Evolutionary conservation across 495 filamentous ascomycete genomes (phyloP), one percentile per base, ranked within the genome.

Genomic region (Patellaria atrata): DNA sequence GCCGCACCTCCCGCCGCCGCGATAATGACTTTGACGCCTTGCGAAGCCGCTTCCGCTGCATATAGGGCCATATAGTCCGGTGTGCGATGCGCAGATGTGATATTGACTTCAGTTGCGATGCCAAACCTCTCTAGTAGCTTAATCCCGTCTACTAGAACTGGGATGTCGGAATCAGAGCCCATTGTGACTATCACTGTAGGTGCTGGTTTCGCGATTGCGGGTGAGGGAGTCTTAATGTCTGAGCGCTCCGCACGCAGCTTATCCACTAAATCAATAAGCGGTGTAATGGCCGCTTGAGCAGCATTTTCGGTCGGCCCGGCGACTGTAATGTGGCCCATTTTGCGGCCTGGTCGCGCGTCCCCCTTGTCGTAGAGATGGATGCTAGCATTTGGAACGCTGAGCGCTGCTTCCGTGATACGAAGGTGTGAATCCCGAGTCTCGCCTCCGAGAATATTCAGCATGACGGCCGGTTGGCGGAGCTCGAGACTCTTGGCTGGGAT

Each of bases 391-490:
- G 63, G 63, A 40, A 64, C 69, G 35, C 60, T 60, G n/a, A 76
- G 60, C 6, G 86, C 79, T 18, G 64, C 61, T 31, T 68, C 57
- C 10, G 75, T 73, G 27, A 91, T 62, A 26, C 62, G 49, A 18
- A 77, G 58, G 56, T 94, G 87, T 11, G 82, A 79, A 38, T 75
- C 58, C 3, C 70, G 57, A 1, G 64, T 58, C 17, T 71, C 61
- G 33, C 86, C 85, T 25, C 89, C 89, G 25, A 97, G 74, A 40
- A 97, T 82, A 60, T 97, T 97, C 32, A 96, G 73, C 89, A 97
- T 97, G 48, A 97, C 82, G 13, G 86, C 72, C 56, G 62, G 29
- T 62, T 60, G 22, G 62, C 65, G 28, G 69, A 58, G 16, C 74
- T 69, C 9, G 11, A 75, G 61, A 36, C 67, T 68, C 46, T 71